Evolutionary conservation across 257 asterid species (phyloP).

Genomic region (Solanum microdontum): DNA sequence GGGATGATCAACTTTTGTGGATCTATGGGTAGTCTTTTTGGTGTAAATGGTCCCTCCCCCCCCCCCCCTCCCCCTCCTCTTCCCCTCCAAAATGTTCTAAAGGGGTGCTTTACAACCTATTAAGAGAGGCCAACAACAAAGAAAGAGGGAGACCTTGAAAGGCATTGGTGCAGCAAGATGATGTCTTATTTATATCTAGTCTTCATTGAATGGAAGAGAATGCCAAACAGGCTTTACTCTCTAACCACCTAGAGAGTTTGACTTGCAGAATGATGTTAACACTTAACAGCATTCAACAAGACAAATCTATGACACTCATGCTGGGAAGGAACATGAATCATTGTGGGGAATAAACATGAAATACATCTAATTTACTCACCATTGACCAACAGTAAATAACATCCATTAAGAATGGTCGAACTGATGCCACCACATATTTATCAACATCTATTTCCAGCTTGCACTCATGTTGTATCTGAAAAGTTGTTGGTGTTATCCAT

Average conservation of each 20-base stretch:
- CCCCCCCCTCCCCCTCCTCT: neutral
- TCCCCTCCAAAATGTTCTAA: neutral
- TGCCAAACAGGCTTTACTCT: neutral
- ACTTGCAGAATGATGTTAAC: neutral
- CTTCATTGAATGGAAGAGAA: neutral
- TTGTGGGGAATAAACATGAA: neutral
- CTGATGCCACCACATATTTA: constrained; percentile 88
- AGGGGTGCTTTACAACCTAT: neutral
- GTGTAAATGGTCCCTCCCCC: neutral
- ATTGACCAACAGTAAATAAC: constrained; percentile 96
- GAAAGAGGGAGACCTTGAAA: neutral
- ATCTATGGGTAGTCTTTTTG: neutral
- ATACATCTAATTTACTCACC: constrained; percentile 31
- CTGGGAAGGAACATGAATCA: neutral
- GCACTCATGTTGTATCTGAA: constrained; percentile 95
- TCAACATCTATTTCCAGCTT: constrained; percentile 85
- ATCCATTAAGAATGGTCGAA: constrained; percentile 86
- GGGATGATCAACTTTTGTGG: neutral
- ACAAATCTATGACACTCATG: neutral
- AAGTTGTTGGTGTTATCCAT: neutral
- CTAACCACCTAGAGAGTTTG: neutral
- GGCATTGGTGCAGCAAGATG: neutral
- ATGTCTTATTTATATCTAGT: neutral
- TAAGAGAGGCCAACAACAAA: neutral
- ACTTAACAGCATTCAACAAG: neutral